A percentile compares a stretch with the other conserved stretches of the same genome.
Evolutionary conservation across 176 grass and related monocot genomes (phyloP).

Genomic region (Triticum dicoccoides): DNA sequence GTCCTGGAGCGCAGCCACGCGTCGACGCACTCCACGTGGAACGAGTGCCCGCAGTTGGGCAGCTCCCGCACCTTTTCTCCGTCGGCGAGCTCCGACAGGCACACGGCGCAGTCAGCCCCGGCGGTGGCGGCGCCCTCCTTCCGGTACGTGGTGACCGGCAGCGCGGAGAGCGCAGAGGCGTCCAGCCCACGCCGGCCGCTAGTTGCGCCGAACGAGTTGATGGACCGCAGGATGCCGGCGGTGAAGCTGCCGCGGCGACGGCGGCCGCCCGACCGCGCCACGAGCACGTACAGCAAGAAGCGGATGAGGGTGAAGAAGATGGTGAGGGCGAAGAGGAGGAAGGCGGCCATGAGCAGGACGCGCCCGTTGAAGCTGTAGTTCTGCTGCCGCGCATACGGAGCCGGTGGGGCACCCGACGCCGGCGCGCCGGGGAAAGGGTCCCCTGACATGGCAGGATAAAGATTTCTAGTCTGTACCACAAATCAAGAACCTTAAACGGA

Average conservation of each 20-base stretch:
- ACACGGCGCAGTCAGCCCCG: constrained; percentile 49
- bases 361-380: constrained; percentile 17
- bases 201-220: constrained; percentile 13
- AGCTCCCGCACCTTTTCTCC: constrained; percentile 57
- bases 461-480: background rate
- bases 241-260: background rate
- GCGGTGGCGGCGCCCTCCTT: background rate
- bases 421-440: background rate
- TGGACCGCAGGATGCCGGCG: constrained; percentile 21
- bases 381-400: background rate
- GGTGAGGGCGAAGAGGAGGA: constrained; percentile 30
- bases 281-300: constrained; percentile 9
- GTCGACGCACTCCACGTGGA: constrained; percentile 78
- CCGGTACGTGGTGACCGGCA: constrained; percentile 43
- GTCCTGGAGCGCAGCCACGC: constrained; percentile 48
- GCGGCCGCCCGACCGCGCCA: background rate
- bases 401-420: background rate
- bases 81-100: constrained; percentile 57
- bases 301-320: constrained; percentile 39
- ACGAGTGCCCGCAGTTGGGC: constrained; percentile 50
- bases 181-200: constrained; percentile 32
- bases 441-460: constrained; percentile 32
- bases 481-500: background rate
- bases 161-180: constrained; percentile 33
- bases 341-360: constrained; percentile 34